Conservation (phyloP, 352 stramenopile species). For the Pythium diclinum region DNA sequence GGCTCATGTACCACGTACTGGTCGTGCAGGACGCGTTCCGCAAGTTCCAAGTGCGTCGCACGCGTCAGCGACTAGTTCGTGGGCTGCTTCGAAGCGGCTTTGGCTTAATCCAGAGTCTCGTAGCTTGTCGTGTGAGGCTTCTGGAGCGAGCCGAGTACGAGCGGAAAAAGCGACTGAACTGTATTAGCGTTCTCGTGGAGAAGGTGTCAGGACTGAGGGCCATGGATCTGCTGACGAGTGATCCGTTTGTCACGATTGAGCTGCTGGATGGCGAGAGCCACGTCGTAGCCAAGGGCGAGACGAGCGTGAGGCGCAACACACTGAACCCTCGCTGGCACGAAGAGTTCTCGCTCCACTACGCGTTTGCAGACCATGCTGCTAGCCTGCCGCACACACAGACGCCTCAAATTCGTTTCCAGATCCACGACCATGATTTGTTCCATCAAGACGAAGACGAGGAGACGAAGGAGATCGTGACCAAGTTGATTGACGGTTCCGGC, state of each 20-base stretch:
- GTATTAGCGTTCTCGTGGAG: constrained; percentile 55
- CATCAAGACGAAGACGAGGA: constrained; percentile 7
- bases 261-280: constrained; percentile 27
- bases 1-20: constrained; percentile 61
- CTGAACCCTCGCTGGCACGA: constrained; percentile 71
- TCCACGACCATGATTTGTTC: constrained; percentile 45
- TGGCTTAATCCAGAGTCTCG: constrained; percentile 29
- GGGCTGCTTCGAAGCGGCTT: constrained; percentile 35
- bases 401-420: constrained; percentile 12
- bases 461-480: constrained; percentile 1
- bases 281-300: constrained; percentile 41
- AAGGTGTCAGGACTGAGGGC: constrained; percentile 42
- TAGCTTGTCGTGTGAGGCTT: constrained; percentile 28
- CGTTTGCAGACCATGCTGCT: constrained; percentile 29
- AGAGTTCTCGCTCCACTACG: constrained; percentile 60
- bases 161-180: constrained; percentile 46
- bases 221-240: constrained; percentile 55
- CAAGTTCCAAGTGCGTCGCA: constrained; percentile 25
- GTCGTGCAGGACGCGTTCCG: constrained; percentile 68
- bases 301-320: constrained; percentile 47
- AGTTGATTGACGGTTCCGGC: background rate
- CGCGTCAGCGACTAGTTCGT: constrained; percentile 25
- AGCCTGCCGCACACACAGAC: background rate
- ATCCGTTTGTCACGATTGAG: constrained; percentile 55
- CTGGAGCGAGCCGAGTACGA: constrained; percentile 24